phyloP scores from a whole-genome alignment of 257 asterid species.

The Mitragyna speciosa region DNA sequence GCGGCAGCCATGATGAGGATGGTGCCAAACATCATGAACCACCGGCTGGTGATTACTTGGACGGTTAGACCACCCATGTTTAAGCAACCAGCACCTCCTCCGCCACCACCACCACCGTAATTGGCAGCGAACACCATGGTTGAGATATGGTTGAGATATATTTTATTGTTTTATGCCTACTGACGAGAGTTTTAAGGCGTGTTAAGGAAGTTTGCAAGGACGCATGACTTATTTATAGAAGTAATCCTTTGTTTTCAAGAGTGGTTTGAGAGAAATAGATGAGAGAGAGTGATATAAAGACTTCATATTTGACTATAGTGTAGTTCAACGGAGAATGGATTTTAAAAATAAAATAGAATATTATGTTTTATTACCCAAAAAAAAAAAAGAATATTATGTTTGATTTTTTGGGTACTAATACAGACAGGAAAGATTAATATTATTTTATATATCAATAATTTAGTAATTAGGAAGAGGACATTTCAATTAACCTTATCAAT shows the following conservation, averaged over 20 bases:
- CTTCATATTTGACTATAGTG: not conserved
- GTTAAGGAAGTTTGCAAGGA: not conserved
- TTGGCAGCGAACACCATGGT: slow-evolving; percentile 34
- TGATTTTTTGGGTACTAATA: not conserved
- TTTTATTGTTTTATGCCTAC: not conserved
- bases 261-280: not conserved
- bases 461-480: not conserved
- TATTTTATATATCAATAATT: not conserved
- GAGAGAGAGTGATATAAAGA: not conserved
- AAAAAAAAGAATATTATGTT: not conserved
- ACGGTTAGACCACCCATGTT: slow-evolving; percentile 24
- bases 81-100: slow-evolving; percentile 23
- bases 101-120: slow-evolving; percentile 29
- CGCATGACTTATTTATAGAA: not conserved
- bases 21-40: slow-evolving; percentile 80
- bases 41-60: slow-evolving; percentile 57
- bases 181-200: not conserved
- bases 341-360: not conserved
- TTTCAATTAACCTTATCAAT: not conserved
- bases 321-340: not conserved
- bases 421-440: not conserved
- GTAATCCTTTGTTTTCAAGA: not conserved
- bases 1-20: slow-evolving; percentile 67
- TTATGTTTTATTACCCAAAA: not conserved
- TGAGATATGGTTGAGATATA: not conserved